Evolutionary conservation across 225 moss, liverwort and hornwort genomes (phyloP).

Genomic region (Straminergon stramineum): DNA sequence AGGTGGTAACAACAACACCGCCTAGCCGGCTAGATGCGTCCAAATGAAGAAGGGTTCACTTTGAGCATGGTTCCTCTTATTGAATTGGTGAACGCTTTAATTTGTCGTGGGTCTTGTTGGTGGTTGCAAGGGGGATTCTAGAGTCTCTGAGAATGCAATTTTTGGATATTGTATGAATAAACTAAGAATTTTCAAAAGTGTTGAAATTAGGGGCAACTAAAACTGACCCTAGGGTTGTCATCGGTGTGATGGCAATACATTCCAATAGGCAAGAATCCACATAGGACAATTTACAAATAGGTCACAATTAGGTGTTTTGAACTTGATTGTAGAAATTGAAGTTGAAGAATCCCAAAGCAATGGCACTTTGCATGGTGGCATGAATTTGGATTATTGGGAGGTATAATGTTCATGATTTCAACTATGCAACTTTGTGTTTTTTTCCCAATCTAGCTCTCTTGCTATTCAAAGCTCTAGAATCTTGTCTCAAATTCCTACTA

Average conservation of each 20-base stretch:
- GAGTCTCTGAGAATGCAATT: neutral
- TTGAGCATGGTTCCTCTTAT: neutral
- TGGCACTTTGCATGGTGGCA: rapidly evolving
- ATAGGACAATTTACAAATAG: rapidly evolving
- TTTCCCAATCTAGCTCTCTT: neutral
- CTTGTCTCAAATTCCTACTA: neutral
- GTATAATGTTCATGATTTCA: neutral
- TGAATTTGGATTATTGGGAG: neutral
- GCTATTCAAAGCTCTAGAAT: neutral
- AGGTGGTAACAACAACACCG: neutral
- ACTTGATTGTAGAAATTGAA: neutral
- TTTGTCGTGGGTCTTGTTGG: neutral
- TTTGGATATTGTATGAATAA: neutral
- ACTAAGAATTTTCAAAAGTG: neutral
- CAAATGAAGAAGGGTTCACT: too few species aligned
- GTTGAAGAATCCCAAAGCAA: neutral
- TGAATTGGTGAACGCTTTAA: too few species aligned
- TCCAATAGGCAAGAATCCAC: neutral
- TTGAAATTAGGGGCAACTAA: neutral
- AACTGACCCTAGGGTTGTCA: neutral
- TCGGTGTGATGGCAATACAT: neutral
- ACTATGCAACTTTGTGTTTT: neutral
- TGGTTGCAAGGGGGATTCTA: neutral
- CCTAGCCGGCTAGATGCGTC: neutral
- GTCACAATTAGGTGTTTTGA: neutral